Evolutionary conservation across 805 yeast species (phyloP).

Genomic region (Torulaspora gathmanii): DNA sequence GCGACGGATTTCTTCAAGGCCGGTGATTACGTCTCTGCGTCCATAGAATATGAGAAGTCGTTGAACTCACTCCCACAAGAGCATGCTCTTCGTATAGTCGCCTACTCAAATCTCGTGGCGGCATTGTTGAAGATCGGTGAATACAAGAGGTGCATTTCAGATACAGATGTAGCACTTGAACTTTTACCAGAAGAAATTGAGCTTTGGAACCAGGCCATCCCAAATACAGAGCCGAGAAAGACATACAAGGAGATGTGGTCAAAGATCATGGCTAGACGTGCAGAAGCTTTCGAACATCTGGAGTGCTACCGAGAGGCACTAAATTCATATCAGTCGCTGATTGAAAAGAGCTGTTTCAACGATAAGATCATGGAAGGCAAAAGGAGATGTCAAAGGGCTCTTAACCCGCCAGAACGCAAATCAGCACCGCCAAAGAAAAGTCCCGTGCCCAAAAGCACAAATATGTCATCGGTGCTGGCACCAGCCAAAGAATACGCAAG

Average conservation of each 20-base stretch:
- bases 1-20: conserved; percentile 64
- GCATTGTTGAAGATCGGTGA: conserved; percentile 67
- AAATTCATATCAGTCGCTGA: conserved; percentile 52
- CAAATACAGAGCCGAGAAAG: conserved; percentile 23
- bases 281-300: conserved; percentile 77
- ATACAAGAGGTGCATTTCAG: conserved; percentile 38
- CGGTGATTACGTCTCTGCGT: conserved; percentile 79
- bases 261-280: conserved; percentile 63
- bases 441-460: not conserved
- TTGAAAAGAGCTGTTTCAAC: conserved; percentile 63
- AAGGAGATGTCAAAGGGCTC: conserved; percentile 63
- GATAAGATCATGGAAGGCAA: conserved; percentile 71
- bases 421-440: conserved; percentile 1
- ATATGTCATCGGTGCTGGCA: not conserved
- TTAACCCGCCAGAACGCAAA: conserved; percentile 45
- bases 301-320: conserved; percentile 69
- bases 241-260: conserved; percentile 59
- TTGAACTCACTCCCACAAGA: conserved; percentile 53
- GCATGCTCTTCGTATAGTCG: conserved; percentile 63
- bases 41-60: conserved; percentile 53
- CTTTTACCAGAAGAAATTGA: conserved; percentile 35
- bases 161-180: conserved; percentile 31
- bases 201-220: conserved; percentile 45
- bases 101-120: conserved; percentile 71
- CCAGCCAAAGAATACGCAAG: conserved; percentile 34